Evolutionary conservation across 208 protist species (phyloP).

Genomic region (Porcisia deanei): DNA sequence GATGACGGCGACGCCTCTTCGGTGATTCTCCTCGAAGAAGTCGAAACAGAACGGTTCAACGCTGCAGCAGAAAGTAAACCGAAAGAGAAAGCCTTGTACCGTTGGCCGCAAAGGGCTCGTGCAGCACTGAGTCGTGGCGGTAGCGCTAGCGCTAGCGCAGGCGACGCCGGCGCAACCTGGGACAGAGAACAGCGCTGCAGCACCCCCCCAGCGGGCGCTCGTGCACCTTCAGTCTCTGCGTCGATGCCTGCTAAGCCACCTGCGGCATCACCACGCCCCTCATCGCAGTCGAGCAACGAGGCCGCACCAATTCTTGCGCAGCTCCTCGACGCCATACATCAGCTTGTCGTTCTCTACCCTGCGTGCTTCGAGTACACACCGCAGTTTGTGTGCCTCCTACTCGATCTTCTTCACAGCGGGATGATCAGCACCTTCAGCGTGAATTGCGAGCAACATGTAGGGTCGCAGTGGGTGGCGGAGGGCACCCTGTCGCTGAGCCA

Average conservation of each 20-base stretch:
- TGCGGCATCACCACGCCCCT: not conserved
- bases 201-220: not conserved
- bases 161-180: not conserved
- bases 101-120: constrained; percentile 2
- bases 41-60: not conserved
- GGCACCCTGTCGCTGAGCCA: constrained; percentile 56
- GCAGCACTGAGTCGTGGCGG: not conserved
- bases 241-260: constrained; percentile 1
- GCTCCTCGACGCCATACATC: constrained; percentile 94
- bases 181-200: not conserved
- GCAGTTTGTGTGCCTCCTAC: constrained; percentile 69
- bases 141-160: not conserved
- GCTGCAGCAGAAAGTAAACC: not conserved
- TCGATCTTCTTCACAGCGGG: constrained; percentile 55
- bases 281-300: constrained; percentile 11
- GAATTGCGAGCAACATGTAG: constrained; percentile 46
- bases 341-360: constrained; percentile 91
- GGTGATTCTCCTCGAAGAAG: not conserved
- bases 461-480: constrained; percentile 27
- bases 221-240: not conserved
- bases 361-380: constrained; percentile 93
- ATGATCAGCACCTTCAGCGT: constrained; percentile 62
- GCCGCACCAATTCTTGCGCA: constrained; percentile 92
- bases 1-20: not conserved
- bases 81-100: not conserved